Percentiles rank a stretch among this genome's conserved stretches.
Conservation (phyloP, 2,329 filamentous ascomycete species). For the Cercospora citrullina region DNA sequence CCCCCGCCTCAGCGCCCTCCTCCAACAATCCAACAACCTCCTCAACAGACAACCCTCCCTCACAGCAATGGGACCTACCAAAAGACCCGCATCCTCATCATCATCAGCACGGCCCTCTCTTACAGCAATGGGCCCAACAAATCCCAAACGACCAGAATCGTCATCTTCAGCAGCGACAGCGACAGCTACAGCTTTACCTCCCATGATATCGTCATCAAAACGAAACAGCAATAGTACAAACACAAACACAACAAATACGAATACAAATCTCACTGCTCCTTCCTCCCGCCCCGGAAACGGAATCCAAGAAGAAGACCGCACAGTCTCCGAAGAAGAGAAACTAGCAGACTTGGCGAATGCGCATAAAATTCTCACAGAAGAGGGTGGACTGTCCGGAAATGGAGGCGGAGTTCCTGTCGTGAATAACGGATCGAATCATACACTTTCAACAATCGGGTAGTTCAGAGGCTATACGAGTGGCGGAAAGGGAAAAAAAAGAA, state of each 20-base stretch:
- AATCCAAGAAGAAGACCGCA: not conserved
- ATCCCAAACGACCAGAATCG: not conserved
- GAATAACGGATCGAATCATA: no score
- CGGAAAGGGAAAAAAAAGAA: no score
- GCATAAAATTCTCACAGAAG: slow-evolving; percentile 7
- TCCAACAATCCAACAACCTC: not conserved
- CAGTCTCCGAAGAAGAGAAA: not conserved
- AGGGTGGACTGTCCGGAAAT: not conserved
- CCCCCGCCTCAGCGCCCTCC: not conserved
- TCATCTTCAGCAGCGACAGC: not conserved
- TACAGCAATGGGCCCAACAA: not conserved
- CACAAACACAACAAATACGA: not conserved
- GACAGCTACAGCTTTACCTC: not conserved
- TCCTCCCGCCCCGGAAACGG: not conserved
- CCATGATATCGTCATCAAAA: not conserved
- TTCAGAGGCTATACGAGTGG: no score
- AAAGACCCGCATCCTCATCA: not conserved
- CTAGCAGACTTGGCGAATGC: slow-evolving; percentile 4
- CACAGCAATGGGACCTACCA: not conserved
- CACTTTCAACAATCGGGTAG: no score
- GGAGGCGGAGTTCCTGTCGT: no score
- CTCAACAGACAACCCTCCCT: not conserved
- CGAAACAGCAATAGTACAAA: not conserved
- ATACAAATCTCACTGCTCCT: not conserved
- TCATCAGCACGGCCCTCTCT: not conserved